These are phyloP conservation scores for Solanum chaucha DNA, from an alignment of 257 asterid genomes.

Conservation along the genomic window DNA sequence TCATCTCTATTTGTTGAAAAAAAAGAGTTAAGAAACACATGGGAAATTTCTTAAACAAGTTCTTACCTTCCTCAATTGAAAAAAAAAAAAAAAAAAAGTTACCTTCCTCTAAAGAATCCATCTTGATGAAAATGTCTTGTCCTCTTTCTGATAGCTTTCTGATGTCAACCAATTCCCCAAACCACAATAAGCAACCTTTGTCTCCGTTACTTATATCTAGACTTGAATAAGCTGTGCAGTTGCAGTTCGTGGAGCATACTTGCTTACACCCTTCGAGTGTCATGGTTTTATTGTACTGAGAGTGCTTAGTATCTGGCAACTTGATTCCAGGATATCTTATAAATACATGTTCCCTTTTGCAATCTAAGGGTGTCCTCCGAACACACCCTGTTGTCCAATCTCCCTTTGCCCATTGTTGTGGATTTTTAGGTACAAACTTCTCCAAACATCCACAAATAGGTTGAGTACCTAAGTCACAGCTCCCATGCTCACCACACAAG, in stretches of 20 bases:
- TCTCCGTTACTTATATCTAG: slow-evolving; percentile 7
- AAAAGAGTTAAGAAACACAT: not conserved
- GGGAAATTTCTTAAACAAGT: not conserved
- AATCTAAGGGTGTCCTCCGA: slow-evolving; percentile 5
- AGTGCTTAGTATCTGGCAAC: not conserved
- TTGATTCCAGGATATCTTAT: not conserved
- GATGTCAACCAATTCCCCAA: slow-evolving; percentile 17
- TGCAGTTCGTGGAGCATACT: slow-evolving; percentile 18
- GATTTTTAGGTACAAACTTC: slow-evolving; percentile 3
- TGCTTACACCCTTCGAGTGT: slow-evolving; percentile 7
- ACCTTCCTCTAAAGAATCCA: slow-evolving; percentile 9
- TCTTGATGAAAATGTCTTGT: slow-evolving; percentile 16
- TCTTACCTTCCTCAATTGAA: not conserved
- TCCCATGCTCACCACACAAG: slow-evolving; percentile 18
- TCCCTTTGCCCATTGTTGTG: not conserved
- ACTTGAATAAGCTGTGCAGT: slow-evolving; percentile 24
- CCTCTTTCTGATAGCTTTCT: not conserved
- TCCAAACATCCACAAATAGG: slow-evolving; percentile 25
- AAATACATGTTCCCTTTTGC: not conserved
- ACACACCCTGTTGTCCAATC: slow-evolving; percentile 21
- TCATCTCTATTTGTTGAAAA: not conserved
- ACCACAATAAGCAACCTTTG: slow-evolving; percentile 32
- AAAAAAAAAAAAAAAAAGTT: not conserved
- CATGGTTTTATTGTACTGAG: not conserved
- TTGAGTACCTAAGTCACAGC: slow-evolving; percentile 4